These are phyloP conservation scores for Exophiala bonariae DNA, from an alignment of 2,329 filamentous ascomycete species.

Conservation along the genomic window DNA sequence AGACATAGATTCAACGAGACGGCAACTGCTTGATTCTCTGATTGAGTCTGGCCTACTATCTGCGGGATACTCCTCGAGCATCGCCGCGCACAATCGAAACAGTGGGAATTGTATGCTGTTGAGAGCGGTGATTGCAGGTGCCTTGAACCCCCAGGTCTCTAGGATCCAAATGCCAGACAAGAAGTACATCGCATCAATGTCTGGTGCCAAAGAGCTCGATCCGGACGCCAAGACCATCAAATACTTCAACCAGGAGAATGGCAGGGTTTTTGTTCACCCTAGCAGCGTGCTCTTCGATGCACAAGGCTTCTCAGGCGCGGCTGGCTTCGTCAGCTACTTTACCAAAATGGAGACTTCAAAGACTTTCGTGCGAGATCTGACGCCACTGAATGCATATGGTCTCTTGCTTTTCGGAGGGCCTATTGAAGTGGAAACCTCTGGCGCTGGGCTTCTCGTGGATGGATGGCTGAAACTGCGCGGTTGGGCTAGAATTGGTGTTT, in stretches of 20 bases:
- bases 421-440: conserved; percentile 79
- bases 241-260: conserved; percentile 84
- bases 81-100: conserved; percentile 37
- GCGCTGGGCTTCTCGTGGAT: conserved; percentile 84
- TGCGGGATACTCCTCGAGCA: conserved; percentile 52
- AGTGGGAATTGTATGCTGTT: conserved; percentile 50
- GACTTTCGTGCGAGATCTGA: conserved; percentile 86
- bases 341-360: conserved; percentile 89
- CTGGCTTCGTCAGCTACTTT: conserved; percentile 84
- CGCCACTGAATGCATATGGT: conserved; percentile 88
- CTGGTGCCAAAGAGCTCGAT: conserved; percentile 88
- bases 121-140: conserved; percentile 69
- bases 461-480: conserved; percentile 84
- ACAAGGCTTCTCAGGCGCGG: conserved; percentile 71
- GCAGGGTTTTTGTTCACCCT: conserved; percentile 90
- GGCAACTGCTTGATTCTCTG: conserved; percentile 82
- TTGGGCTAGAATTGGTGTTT: conserved; percentile 91
- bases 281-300: conserved; percentile 90
- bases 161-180: conserved; percentile 93
- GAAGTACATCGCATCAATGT: conserved; percentile 85
- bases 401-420: conserved; percentile 84
- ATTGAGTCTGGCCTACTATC: conserved; percentile 80
- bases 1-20: conserved; percentile 83
- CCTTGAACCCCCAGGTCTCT: conserved; percentile 82
- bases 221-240: conserved; percentile 90